Base-by-base conservation (phyloP, 495 filamentous ascomycete species). In the Bathelium albidoporum region DNA sequence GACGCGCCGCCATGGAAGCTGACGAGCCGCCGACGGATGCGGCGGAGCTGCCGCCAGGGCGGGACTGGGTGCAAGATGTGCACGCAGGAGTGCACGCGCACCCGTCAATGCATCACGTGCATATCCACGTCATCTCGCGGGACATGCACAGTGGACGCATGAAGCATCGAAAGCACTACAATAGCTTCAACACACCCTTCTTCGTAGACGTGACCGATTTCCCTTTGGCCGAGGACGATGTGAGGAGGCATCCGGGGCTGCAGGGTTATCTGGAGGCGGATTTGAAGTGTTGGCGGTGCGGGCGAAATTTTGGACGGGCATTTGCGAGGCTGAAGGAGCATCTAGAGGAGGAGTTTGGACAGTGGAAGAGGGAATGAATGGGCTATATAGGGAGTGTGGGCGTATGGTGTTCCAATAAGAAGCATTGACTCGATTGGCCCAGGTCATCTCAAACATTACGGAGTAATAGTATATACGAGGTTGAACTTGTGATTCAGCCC, bases 21-120 rank as follows among this genome's bases (percentile, higher is more conserved):
- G 68, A 73, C 29, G 62, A 66, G 11, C 59, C 60, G 10, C 62
- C 65, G 36, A 58, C 52, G 58, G 81, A 79, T 2, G 71, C 70
- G 2, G 77, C 79, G 26, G 72, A 79, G 34, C 74, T 90, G 20
- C 90, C 91, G 0, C 64, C 69, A 0, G 91, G 91, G 0, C 77
- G 92, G 22, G 85, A 96, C 71, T 98, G 90, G 88, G 77, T 80
- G 43, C 72, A 73, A n/a, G 90, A 94, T 29, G 80, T 97, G 61
- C 80, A 84, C 45, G 81, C 85, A 18, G 94, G 94, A 24, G 78
- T 95, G 0, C 94, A 98, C 76, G 88, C 89, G 1, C 80, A 84
- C 62, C 94, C 94, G n/a, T 88, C 83, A 22, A 96, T 98, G 94
- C 86, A 84, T 61, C 90, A 97, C 74, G 73, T 98, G 61, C 94